These are phyloP conservation scores for Suillus alpinus DNA, from an alignment of 768 basidiomycete species.

Conservation along the genomic window DNA sequence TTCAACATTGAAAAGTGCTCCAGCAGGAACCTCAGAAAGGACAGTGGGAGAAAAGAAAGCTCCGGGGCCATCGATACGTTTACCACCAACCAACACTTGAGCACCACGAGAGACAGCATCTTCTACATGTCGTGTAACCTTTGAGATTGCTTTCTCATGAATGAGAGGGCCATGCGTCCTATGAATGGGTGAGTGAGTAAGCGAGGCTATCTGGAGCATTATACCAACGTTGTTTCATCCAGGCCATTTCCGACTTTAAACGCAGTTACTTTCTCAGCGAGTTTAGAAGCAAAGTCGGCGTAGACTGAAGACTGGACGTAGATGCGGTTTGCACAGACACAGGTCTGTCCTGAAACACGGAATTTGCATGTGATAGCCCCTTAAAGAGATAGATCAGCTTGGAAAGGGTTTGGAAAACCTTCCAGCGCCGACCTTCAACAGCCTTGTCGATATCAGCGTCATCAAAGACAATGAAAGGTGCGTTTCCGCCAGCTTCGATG, in stretches of 20 bases:
- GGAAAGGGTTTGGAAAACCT: neutral
- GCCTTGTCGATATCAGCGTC: constrained; percentile 94
- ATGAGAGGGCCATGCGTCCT: constrained; percentile 97
- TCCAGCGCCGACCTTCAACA: constrained; percentile 59
- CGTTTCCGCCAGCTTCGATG: constrained; percentile 90
- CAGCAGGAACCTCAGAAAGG: constrained; percentile 73
- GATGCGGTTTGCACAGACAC: constrained; percentile 86
- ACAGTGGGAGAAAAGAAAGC: constrained; percentile 88
- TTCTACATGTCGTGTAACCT: constrained; percentile 82
- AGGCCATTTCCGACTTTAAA: constrained; percentile 91
- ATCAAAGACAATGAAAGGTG: constrained; percentile 95
- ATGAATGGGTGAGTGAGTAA: constrained; percentile 1
- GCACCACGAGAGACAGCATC: constrained; percentile 87
- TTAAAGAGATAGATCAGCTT: constrained; percentile 24
- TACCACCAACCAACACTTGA: constrained; percentile 87
- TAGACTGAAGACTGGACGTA: constrained; percentile 91
- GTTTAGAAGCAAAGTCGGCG: constrained; percentile 85
- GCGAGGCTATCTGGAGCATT: neutral
- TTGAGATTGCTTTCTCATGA: constrained; percentile 79
- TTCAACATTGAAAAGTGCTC: constrained; percentile 67
- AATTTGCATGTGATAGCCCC: constrained; percentile 79
- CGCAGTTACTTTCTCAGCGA: constrained; percentile 76
- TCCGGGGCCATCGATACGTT: constrained; percentile 51
- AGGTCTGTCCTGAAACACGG: constrained; percentile 79
- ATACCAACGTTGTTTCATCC: constrained; percentile 65